A percentile compares a stretch with the other conserved stretches of the same genome.
phyloP scores from a whole-genome alignment of 2,329 filamentous ascomycete species.

The Pezizomycotina sp. region DNA sequence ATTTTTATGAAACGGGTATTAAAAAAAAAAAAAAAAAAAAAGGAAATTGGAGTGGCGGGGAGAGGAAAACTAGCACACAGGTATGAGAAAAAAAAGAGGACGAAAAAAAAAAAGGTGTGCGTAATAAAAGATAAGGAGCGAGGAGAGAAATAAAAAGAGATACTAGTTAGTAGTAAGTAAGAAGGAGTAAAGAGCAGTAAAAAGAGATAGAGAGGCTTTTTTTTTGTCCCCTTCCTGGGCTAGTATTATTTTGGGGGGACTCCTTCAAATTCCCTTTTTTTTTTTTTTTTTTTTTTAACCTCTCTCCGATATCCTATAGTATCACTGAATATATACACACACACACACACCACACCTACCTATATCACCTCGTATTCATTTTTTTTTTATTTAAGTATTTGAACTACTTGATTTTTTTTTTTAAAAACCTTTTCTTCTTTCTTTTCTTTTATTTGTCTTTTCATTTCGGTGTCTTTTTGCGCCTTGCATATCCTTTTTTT shows the following conservation, averaged over 20 bases:
- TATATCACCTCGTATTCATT: neutral
- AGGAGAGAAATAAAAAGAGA: constrained; percentile 1
- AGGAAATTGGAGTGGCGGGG: constrained; percentile 7
- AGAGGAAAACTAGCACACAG: constrained; percentile 1
- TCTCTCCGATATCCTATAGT: neutral
- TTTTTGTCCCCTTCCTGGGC: neutral
- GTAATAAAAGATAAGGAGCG: constrained; percentile 1
- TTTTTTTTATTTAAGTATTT: neutral
- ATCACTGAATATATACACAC: neutral
- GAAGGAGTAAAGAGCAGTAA: constrained; percentile 2
- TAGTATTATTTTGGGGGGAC: neutral
- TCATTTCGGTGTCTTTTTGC: too few relatives aligned
- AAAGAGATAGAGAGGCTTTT: neutral
- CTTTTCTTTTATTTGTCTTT: too few relatives aligned
- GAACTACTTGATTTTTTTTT: constrained; percentile 2
- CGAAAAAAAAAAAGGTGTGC: neutral
- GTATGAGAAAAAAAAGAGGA: neutral
- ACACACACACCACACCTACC: neutral
- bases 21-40: constrained; percentile 4
- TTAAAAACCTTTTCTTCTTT: too few relatives aligned
- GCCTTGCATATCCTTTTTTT: too few relatives aligned
- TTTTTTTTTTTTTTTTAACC: constrained; percentile 3
- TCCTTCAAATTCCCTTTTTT: constrained; percentile 3
- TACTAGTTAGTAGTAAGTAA: constrained; percentile 1
- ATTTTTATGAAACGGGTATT: neutral